Evolutionary conservation across 2,329 filamentous ascomycete genomes (phyloP), one percentile per base, ranked within the genome.

Genomic region (Sphaerulina vaccinii): DNA sequence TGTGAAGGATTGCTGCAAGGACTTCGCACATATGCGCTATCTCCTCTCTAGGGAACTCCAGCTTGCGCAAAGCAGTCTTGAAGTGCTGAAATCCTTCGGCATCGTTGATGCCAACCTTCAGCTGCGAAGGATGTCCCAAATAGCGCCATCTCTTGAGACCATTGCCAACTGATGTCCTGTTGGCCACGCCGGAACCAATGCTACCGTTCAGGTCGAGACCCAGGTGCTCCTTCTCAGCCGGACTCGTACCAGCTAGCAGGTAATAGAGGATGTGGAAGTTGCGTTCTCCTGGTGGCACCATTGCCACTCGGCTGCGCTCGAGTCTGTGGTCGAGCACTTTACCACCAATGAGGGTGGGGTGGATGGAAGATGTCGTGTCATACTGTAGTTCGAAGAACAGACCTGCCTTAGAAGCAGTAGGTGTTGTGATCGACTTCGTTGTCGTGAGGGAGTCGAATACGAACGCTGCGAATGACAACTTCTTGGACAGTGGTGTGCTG

Each of bases 211-310:
- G 56, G 51, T 84, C 80, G 21, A 89, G 75, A 23, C 84, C 83
- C 39, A 99, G 75, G 77, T 99, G 93, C 10, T 85, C 71, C 76
- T 92, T 96, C 70, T 99, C 93, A 3, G 90, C 89, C 3, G 83
- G 79, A 63, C 90, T 96, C 10, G 93, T 97, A 51, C 93, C 93
- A 1, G 92, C 87, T 23, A 99, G 76, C 3, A 99, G 82, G 69
- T 99, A 99, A 75, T 99, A 99, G 7, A 99, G 78, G 21, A 95
- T 82, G 71, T 99, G 93, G 69, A 96, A 97, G 70, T 93, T 97
- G 38, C 93, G 86, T 73, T 99, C 93, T 62, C 93, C 93, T 0
- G 93, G 96, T 0, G 93, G 93, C 0, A 97, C 91, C 35, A 90
- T 84, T 22, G 93, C 85, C 57, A 99, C 90, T 57, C 93, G 83